Evolutionary conservation across 768 basidiomycete species (phyloP), one percentile per base, ranked within the genome.

Genomic region (Cystobasidium ongulense): DNA sequence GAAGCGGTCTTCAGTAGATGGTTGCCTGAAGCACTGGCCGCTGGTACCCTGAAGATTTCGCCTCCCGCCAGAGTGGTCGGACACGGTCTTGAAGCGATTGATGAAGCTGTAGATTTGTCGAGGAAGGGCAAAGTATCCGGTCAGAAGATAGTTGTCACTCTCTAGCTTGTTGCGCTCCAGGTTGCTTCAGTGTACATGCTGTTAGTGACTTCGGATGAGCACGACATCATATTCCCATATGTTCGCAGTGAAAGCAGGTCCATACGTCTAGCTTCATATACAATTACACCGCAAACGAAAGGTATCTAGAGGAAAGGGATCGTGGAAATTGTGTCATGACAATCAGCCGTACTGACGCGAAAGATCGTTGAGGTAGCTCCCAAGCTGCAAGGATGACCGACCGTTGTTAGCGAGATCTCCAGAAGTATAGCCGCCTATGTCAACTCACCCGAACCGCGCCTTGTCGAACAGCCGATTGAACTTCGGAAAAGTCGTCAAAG

Each of bases 401-500:
- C 27, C 21, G 27, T 54, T 7, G n/a, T 23, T 54, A 7, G n/a
- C 52, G 52, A 54, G n/a, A 23, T 54, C 52, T n/a, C 27, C 21
- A 7, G n/a, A 29, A 5, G 8, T 8, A 54, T 15, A 21, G 25
- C 25, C 3, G 43, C 43, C 13, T n/a, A 46, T 17, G 29, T 17
- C 57, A 5, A 82, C 85, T 70, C 65, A 91, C 89, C 86, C 91
- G 93, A 76, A 95, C 81, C 18, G 91, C 92, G 0, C 90, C 90
- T 5, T 84, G 82, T 76, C 92, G 82, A 63, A 95, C 87, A 72
- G 84, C 90, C 77, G 92, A 91, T 76, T 95, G 91, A 0, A 90
- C 90, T 77, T 92, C 92, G 0, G 89, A 75, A 53, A 79, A 36
- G 75, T 78, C 78, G 29, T 79, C 79, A 38, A 78, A 76, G 23